Base-by-base conservation (phyloP, 768 basidiomycete species). In the Pilatotrama ljubarskyi region DNA sequence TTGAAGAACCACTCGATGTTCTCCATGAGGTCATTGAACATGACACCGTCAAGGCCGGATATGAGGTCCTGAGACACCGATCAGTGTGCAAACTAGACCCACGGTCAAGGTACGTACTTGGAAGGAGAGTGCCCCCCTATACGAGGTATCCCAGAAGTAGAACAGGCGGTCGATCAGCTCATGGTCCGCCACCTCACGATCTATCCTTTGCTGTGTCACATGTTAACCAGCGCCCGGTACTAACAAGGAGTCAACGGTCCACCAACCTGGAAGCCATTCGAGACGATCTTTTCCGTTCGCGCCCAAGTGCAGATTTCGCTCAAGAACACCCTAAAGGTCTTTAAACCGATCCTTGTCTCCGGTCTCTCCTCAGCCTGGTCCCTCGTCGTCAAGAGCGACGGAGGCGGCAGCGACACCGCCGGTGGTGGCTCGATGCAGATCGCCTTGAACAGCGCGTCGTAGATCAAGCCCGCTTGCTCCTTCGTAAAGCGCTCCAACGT, bases 1-100 rank as follows among this genome's bases (percentile, higher is more conserved):
- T 89, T 90, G 76, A 98, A 98, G 76, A 98, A 96, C 96, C 96
- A 99, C 72, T 97, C 93, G 67, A 98, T 96, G 65, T 93, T 96
- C 58, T 95, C 92, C 97, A 98, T 98, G 64, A 99, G 76, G 72
- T 98, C 97, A 64, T 93, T 95, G 76, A 92, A 90, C 84, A 98
- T 91, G 44, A 97, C 91, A 2, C 88, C 88, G 66, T 97, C 89
- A 49, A 98, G 78, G 1, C 97, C 96, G 26, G 78, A 82, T 10
- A 98, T 88, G 13, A 98, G 78, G 70, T 98, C 95, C 91, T 98
- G 69, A 17, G 59, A 25, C 2, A 9, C 18, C 10, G 2, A 24
- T 50, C 0, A 50, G 32, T 1, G 8, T 0, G 8, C 14, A 14
- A 22, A 8, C 18, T 15, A 40, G 1, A 36, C 17, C 18, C 40